phyloP scores from a whole-genome alignment of 352 stramenopile genomes.

The Globisporangium sylvaticum region DNA sequence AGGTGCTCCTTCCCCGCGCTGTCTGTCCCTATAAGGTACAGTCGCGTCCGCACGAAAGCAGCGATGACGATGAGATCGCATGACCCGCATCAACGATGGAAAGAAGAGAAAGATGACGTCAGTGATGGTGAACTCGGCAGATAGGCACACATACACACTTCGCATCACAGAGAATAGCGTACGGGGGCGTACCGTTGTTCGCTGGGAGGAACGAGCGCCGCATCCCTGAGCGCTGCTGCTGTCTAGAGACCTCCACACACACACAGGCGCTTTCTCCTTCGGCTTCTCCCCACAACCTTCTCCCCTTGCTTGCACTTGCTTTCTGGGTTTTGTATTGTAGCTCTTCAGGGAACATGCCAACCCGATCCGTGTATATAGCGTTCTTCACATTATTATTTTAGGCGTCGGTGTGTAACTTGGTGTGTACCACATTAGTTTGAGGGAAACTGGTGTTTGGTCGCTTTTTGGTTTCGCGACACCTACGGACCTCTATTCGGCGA shows the following conservation, averaged over 20 bases:
- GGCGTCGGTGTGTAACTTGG: too few species aligned
- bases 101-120: neutral
- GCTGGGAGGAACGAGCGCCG: neutral
- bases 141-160: neutral
- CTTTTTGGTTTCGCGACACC: neutral
- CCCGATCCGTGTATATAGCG: neutral
- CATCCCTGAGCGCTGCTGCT: neutral
- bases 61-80: neutral
- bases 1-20: constrained; percentile 5
- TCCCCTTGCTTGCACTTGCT: constrained; percentile 1
- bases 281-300: neutral
- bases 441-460: neutral
- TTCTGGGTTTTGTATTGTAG: constrained; percentile 2
- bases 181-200: neutral
- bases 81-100: neutral
- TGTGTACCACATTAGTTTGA: neutral
- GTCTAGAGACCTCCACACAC: neutral
- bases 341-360: constrained; percentile 1
- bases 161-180: neutral
- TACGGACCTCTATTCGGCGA: constrained; percentile 19
- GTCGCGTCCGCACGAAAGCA: neutral
- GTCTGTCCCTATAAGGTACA: neutral
- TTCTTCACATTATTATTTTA: neutral
- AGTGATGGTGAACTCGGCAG: neutral
- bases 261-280: neutral